These are phyloP conservation scores for Picochlorum sp. DNA, from an alignment of 139 green algal genomes.

Conservation along the genomic window DNA sequence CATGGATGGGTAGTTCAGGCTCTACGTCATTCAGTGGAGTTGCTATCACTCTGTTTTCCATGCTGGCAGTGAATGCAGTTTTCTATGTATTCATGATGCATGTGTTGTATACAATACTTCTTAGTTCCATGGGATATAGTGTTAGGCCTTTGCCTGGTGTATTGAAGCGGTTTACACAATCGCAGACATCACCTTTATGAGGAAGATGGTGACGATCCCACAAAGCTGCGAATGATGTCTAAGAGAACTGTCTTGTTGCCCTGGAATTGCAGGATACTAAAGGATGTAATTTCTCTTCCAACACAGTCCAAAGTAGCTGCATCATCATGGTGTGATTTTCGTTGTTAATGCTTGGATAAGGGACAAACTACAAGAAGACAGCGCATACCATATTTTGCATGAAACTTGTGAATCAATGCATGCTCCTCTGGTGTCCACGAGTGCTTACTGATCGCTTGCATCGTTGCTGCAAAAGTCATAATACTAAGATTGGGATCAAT, in stretches of 20 bases:
- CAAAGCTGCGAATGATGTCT: background rate
- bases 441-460: conserved; percentile 4
- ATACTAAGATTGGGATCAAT: background rate
- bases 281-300: conserved; percentile 15
- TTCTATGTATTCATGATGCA: conserved; percentile 64
- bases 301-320: conserved; percentile 11
- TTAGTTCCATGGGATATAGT: conserved; percentile 32
- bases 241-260: conserved; percentile 13
- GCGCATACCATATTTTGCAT: background rate
- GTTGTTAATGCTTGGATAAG: too few species aligned
- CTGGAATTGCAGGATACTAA: conserved; percentile 10
- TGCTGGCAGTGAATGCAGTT: conserved; percentile 57
- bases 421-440: conserved; percentile 10
- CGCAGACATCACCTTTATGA: too few species aligned
- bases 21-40: conserved; percentile 43
- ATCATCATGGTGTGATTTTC: background rate
- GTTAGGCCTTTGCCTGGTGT: background rate
- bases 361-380: background rate
- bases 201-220: too few species aligned
- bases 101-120: conserved; percentile 57
- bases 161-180: background rate
- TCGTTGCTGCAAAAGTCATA: conserved; percentile 5
- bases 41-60: conserved; percentile 35
- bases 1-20: conserved; percentile 38
- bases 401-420: conserved; percentile 6